Conservation (phyloP, 129 eudicot genomes). For the Apium graveolens region DNA sequence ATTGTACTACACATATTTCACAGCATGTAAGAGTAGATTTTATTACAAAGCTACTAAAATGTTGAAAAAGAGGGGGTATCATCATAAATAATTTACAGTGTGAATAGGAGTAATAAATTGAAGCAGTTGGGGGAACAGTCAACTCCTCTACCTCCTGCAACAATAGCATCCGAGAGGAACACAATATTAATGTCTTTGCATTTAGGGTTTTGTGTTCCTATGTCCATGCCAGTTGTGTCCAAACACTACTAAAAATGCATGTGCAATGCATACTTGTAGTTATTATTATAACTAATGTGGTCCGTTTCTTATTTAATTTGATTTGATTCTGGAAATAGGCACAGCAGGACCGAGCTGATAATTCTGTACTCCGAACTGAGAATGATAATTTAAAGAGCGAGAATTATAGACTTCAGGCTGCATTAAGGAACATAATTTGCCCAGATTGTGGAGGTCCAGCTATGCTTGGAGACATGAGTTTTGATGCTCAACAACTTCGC, state of each 20-base stretch:
- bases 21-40: conserved; percentile 21
- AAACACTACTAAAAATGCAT: conserved; percentile 7
- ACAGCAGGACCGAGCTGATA: conserved; percentile 90
- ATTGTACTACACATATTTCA: conserved; percentile 7
- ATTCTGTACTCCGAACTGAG: conserved; percentile 64
- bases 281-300: neutral
- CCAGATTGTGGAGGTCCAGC: conserved; percentile 89
- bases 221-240: neutral
- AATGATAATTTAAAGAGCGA: conserved; percentile 74
- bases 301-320: neutral
- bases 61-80: neutral
- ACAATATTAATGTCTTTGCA: conserved; percentile 28
- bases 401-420: conserved; percentile 67
- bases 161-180: neutral
- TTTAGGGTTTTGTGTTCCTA: conserved; percentile 32
- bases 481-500: conserved; percentile 90
- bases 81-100: neutral
- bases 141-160: conserved; percentile 22
- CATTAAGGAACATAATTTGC: conserved; percentile 57
- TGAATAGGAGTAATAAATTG: neutral
- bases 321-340: conserved; percentile 35
- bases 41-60: conserved; percentile 10
- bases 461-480: conserved; percentile 51
- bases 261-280: neutral
- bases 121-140: conserved; percentile 44